These are phyloP conservation scores for Tephrocybe rancida DNA, from an alignment of 768 basidiomycete species.

Conservation along the genomic window DNA sequence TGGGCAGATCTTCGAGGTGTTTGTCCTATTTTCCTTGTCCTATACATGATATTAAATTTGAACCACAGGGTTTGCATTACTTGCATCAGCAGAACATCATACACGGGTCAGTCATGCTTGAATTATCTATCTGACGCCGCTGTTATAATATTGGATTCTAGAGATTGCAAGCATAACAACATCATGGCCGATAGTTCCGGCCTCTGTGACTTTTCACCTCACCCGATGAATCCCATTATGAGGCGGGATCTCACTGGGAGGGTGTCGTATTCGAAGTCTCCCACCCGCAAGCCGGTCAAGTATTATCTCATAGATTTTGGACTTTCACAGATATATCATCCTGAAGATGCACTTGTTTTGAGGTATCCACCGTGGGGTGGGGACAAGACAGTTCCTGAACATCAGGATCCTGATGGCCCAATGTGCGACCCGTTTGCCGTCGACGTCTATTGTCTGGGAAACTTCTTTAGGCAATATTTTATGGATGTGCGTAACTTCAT, in stretches of 20 bases:
- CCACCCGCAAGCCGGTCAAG: constrained; percentile 16
- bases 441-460: no score
- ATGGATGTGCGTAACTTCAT: constrained; percentile 9
- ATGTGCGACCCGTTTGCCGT: constrained; percentile 33
- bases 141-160: background rate
- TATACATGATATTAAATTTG: constrained; percentile 23
- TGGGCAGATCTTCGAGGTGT: no score
- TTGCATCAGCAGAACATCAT: constrained; percentile 34
- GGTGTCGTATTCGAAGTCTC: constrained; percentile 6
- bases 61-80: constrained; percentile 28
- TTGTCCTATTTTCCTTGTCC: constrained; percentile 4
- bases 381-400: constrained; percentile 39
- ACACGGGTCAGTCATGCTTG: constrained; percentile 27
- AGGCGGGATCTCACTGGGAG: no score
- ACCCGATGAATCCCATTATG: no score
- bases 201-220: background rate
- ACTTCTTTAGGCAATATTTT: constrained; percentile 25
- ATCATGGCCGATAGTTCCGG: constrained; percentile 14
- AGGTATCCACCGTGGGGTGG: constrained; percentile 35
- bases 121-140: no score
- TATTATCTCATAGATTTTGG: constrained; percentile 26
- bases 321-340: constrained; percentile 18
- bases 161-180: constrained; percentile 14
- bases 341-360: constrained; percentile 20
- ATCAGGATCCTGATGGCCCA: constrained; percentile 14